Conservation (phyloP, 2,329 filamentous ascomycete genomes). For the Lachnellula cervina region DNA sequence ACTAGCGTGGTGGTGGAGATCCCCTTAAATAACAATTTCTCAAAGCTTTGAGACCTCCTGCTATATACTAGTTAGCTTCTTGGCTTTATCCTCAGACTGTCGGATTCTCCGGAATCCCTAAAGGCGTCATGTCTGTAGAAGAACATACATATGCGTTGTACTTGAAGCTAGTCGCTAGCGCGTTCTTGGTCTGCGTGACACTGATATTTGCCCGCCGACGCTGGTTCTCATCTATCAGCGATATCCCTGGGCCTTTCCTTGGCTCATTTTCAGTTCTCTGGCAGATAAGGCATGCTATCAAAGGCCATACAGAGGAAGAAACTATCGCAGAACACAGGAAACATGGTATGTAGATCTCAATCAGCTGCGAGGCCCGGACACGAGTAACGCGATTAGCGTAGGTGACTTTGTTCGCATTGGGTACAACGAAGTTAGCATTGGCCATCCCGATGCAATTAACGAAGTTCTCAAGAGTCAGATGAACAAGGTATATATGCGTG, state of each 20-base stretch:
- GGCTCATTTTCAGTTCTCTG: slow-evolving; percentile 37
- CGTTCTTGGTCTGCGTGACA: background rate
- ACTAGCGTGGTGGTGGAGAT: too few species aligned
- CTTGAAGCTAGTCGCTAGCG: background rate
- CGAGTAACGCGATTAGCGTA: slow-evolving; percentile 5
- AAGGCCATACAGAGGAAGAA: slow-evolving; percentile 35
- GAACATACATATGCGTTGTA: background rate
- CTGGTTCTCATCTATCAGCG: slow-evolving; percentile 24
- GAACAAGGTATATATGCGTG: slow-evolving; percentile 28
- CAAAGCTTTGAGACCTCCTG: too few species aligned
- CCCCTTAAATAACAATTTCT: too few species aligned
- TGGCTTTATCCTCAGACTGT: too few species aligned
- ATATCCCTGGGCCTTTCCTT: slow-evolving; percentile 39
- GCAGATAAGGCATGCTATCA: slow-evolving; percentile 34
- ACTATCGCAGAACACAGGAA: slow-evolving; percentile 35
- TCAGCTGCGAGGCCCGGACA: background rate
- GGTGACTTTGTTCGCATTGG: slow-evolving; percentile 40
- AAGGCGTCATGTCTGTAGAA: background rate
- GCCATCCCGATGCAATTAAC: slow-evolving; percentile 38
- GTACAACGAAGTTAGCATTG: slow-evolving; percentile 38
- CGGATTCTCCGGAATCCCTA: too few species aligned
- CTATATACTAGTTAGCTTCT: too few species aligned
- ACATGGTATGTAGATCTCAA: slow-evolving; percentile 29
- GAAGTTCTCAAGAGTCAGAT: slow-evolving; percentile 33
- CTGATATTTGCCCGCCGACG: background rate